phyloP scores from a whole-genome alignment of 345 rosid species.

The Luvunga scandens region DNA sequence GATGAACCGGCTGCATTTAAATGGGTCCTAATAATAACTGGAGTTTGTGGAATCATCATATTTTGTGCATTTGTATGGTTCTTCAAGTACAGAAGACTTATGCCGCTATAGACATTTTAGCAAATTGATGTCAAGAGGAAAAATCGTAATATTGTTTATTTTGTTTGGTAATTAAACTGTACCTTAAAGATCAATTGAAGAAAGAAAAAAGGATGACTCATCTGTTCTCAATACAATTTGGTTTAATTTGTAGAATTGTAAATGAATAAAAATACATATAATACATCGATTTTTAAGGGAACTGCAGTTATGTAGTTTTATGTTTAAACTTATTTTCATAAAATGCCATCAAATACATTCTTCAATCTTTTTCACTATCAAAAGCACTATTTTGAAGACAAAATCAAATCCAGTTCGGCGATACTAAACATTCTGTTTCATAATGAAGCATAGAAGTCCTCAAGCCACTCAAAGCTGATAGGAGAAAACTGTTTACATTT shows the following conservation, averaged over 20 bases:
- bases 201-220: background rate
- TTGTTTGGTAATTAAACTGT: background rate
- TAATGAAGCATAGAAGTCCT: background rate
- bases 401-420: background rate
- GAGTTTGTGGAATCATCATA: slow-evolving; percentile 52
- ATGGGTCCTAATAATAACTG: slow-evolving; percentile 82
- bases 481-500: background rate
- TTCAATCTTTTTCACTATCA: no score
- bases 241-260: no score
- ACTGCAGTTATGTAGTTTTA: no score
- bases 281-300: no score
- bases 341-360: no score
- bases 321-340: no score
- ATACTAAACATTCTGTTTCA: background rate
- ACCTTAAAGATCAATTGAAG: background rate
- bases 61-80: slow-evolving; percentile 82
- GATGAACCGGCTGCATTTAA: slow-evolving; percentile 67
- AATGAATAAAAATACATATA: background rate
- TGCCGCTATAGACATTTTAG: slow-evolving; percentile 55
- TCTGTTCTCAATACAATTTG: background rate
- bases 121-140: slow-evolving; percentile 6
- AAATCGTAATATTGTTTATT: background rate
- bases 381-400: background rate
- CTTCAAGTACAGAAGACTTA: slow-evolving; percentile 88
- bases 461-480: background rate